Percentiles rank a stretch among this genome's conserved stretches.
phyloP scores from a whole-genome alignment of 345 rosid genomes.

The Mallotus nudiflorus region DNA sequence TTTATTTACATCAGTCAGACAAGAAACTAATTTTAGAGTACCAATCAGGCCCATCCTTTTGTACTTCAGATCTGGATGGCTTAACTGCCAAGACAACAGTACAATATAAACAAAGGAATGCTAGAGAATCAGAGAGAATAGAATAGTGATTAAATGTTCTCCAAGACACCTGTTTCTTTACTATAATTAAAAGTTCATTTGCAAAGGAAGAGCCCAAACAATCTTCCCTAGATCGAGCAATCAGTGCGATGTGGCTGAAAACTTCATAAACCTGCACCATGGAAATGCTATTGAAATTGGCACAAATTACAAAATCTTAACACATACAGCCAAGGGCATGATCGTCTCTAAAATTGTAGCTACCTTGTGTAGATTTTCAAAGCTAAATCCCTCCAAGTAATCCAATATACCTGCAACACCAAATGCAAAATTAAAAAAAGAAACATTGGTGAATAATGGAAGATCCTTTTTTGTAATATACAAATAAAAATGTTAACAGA shows the following conservation, averaged over 20 bases:
- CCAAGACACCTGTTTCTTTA: constrained; percentile 71
- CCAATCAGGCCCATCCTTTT: constrained; percentile 89
- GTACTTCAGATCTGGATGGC: constrained; percentile 74
- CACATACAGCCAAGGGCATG: constrained; percentile 16
- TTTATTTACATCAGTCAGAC: constrained; percentile 54
- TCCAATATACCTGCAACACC: constrained; percentile 70
- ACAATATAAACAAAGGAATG: background rate
- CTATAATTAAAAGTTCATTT: constrained; percentile 77
- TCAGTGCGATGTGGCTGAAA: constrained; percentile 60
- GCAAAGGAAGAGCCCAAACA: constrained; percentile 58
- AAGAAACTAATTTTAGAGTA: constrained; percentile 62
- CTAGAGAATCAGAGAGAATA: background rate
- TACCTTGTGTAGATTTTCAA: constrained; percentile 75
- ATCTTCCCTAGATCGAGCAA: constrained; percentile 42
- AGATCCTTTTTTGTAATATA: background rate
- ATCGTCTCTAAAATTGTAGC: constrained; percentile 12
- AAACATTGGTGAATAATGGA: background rate
- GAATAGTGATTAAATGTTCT: background rate
- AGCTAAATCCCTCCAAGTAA: constrained; percentile 77
- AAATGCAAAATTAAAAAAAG: constrained; percentile 1
- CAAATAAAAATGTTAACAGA: background rate
- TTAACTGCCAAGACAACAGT: constrained; percentile 46
- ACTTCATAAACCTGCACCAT: constrained; percentile 70
- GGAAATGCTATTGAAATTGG: constrained; percentile 18
- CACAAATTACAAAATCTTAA: background rate